Evolutionary conservation across 805 yeast genomes (phyloP), one percentile per base, ranked within the genome.

Genomic region (Candida wancherniae): DNA sequence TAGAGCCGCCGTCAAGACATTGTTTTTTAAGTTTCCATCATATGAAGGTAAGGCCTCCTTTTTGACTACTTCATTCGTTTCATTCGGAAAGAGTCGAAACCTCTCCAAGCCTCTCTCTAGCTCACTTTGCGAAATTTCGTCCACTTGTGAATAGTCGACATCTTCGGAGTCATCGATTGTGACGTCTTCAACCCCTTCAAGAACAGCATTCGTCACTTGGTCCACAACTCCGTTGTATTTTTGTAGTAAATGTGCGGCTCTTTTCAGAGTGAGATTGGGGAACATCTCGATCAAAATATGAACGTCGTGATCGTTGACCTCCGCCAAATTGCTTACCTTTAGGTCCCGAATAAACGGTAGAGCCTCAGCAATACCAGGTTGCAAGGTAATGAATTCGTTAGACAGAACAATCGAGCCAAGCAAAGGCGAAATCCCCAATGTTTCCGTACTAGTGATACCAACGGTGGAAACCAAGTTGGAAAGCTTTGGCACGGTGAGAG

Each of bases 1-100:
- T 40, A 83, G 55, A 1, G 88, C 87, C 14, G 75, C 69, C 0
- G 69, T 58, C 24, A 82, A 52, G 0, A 84, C 77, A 41, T 63
- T 71, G 47, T 78, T 72, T 45, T 70, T 73, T n/a, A 74, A 47
- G 18, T 71, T 74, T 31, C 15, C 36, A 26, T n/a, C 38, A 28
- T 17, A 37, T 11, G 39, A 26, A 8, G 37, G 26, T 14, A 19
- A 17, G 7, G 19, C 32, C 27, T 24, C 29, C 17, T 35, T 39
- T 21, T 13, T 32, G 4, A 36, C 29, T 12, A 29, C 24, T 29
- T 42, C 49, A 4, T 34, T 42, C 5, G 44, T 51, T 16, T 50
- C 48, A 21, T 52, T 50, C 19, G 53, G 58, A 25, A 48, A 54
- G 7, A 42, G 39, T 29, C 34, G 32, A 21, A 45, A 45, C 4